Evolutionary conservation across 2,329 filamentous ascomycete genomes (phyloP).

Genomic region (Ophiostoma montium): DNA sequence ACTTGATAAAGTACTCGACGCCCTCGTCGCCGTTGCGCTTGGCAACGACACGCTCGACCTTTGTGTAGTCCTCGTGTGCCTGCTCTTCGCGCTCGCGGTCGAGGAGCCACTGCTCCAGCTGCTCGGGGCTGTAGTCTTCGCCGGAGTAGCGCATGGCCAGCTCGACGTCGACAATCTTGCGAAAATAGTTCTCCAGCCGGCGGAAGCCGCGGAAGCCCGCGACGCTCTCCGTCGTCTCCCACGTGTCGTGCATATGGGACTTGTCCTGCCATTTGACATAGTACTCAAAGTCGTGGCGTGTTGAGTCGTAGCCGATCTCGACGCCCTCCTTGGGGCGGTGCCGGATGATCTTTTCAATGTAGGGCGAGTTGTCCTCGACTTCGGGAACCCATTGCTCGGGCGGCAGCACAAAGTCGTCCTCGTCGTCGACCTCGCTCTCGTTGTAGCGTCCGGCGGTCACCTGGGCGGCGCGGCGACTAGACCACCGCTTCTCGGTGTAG

Average conservation of each 20-base stretch:
- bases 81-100: slow-evolving; percentile 85
- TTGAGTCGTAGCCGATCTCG: slow-evolving; percentile 41
- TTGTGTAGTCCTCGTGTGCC: slow-evolving; percentile 75
- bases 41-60: slow-evolving; percentile 86
- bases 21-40: slow-evolving; percentile 66
- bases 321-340: slow-evolving; percentile 63
- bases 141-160: slow-evolving; percentile 61
- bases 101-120: slow-evolving; percentile 87
- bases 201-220: slow-evolving; percentile 69
- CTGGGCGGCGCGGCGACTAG: slow-evolving; percentile 69
- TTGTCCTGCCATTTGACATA: slow-evolving; percentile 95
- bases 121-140: slow-evolving; percentile 65
- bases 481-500: slow-evolving; percentile 78
- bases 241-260: slow-evolving; percentile 90
- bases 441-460: slow-evolving; percentile 48
- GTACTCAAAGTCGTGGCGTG: slow-evolving; percentile 70
- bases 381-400: slow-evolving; percentile 56
- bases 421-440: slow-evolving; percentile 51
- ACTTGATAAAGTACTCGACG: slow-evolving; percentile 88
- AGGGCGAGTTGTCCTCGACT: slow-evolving; percentile 64
- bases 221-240: slow-evolving; percentile 69
- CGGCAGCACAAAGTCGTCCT: slow-evolving; percentile 50
- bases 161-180: slow-evolving; percentile 68
- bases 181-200: slow-evolving; percentile 89
- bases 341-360: slow-evolving; percentile 82